phyloP scores from a whole-genome alignment of 2,329 filamentous ascomycete species.

The Fusarium pseudoanthophilum region DNA sequence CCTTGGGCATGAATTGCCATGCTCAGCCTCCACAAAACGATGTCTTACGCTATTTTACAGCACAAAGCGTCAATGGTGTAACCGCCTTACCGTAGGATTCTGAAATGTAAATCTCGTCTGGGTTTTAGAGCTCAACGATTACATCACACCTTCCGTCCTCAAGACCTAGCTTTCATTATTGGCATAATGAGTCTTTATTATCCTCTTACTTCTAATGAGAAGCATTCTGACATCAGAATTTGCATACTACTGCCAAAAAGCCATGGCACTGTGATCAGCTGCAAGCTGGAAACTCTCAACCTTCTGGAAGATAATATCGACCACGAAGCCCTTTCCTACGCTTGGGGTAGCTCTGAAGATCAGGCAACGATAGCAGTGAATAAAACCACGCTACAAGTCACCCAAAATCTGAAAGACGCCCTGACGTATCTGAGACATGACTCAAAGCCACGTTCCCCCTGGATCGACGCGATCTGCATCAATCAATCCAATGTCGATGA shows the following conservation, averaged over 20 bases:
- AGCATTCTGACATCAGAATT: not conserved
- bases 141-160: not conserved
- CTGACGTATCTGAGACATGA: not conserved
- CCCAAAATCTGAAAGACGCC: not conserved
- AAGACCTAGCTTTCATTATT: accelerated
- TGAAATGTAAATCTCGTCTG: too few relatives aligned
- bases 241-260: not conserved
- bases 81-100: not conserved
- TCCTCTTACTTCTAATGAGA: not conserved
- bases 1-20: not conserved
- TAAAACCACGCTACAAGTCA: not conserved
- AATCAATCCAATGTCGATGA: not conserved
- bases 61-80: accelerated
- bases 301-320: not conserved
- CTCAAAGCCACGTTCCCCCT: too few relatives aligned
- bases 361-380: not conserved
- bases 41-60: not conserved
- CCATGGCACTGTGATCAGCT: not conserved
- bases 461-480: not conserved
- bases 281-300: not conserved
- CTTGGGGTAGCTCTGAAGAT: not conserved
- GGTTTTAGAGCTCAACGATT: accelerated
- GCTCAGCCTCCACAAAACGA: not conserved
- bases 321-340: not conserved
- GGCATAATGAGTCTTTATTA: accelerated